phyloP scores from a whole-genome alignment of 1,139 yeast species.

The Taiozyma sp. region DNA sequence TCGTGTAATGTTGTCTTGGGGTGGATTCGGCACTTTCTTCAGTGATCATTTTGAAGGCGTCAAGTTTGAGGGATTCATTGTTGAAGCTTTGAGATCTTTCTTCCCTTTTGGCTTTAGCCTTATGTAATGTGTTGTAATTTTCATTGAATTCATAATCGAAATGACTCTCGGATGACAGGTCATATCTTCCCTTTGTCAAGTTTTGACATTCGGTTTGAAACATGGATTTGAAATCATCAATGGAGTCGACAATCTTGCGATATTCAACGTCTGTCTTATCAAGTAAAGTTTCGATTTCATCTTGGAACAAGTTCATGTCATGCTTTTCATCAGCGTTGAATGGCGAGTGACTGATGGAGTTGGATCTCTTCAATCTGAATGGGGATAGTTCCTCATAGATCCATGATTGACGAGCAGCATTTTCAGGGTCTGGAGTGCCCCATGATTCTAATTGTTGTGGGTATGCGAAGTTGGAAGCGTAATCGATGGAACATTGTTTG shows the following conservation, averaged over 20 bases:
- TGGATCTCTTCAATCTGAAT: slow-evolving; percentile 5
- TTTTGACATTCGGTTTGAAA: slow-evolving; percentile 1
- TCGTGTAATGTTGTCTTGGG: slow-evolving; percentile 9
- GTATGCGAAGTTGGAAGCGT: slow-evolving; percentile 5
- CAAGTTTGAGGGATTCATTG: background rate
- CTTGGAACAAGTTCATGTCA: slow-evolving; percentile 9
- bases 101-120: background rate
- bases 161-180: background rate
- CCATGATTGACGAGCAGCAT: slow-evolving; percentile 21
- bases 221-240: slow-evolving; percentile 13
- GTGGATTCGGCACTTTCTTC: slow-evolving; percentile 4
- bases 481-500: slow-evolving; percentile 15
- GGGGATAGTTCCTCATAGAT: slow-evolving; percentile 15
- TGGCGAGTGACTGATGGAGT: slow-evolving; percentile 9
- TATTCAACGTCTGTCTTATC: slow-evolving; percentile 12
- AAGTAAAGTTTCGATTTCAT: slow-evolving; percentile 11
- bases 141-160: slow-evolving; percentile 3
- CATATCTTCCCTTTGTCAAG: background rate
- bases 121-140: slow-evolving; percentile 10
- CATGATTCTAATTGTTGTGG: slow-evolving; percentile 9
- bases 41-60: slow-evolving; percentile 2
- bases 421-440: slow-evolving; percentile 19
- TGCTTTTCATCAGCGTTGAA: slow-evolving; percentile 2
- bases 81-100: slow-evolving; percentile 7
- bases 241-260: slow-evolving; percentile 13